Evolutionary conservation across 306 rosid species (phyloP), one percentile per base, ranked within the genome.

Genomic region (Cicer yamashitae): DNA sequence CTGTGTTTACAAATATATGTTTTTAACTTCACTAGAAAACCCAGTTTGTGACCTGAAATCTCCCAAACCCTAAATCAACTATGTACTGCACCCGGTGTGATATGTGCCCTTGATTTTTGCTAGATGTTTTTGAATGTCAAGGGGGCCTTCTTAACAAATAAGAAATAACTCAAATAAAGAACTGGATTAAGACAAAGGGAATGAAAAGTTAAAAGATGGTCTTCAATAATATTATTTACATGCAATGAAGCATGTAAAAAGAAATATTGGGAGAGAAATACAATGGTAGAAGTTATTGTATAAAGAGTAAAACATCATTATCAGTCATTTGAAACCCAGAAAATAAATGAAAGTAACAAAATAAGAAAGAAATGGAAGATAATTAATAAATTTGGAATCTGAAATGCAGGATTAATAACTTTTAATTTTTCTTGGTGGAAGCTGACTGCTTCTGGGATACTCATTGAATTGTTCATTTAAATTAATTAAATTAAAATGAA

Each of bases 391-490:
- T 40, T 51, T 3, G 38, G 64, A 48, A 39, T 60, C 53, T 25
- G 43, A 65, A 58, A 61, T 10, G 4, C 40, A 40, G 10, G 40
- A 20, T 5, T 17, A 57, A 44, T 67, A 17, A 34, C n/a, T 17
- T 20, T 37, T 41, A n/a, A 25, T 39, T 61, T 67, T 22, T 57
- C 14, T 44, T 68, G 17, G 62, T 17, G 63, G 15, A 75, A 70
- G 52, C n/a, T 65, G 43, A 8, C 14, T 79, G 43, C 15, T 50
- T n/a, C 58, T 76, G 52, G 7, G 17, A 18, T 56, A 46, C 53
- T 51, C n/a, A 34, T 66, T 25, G 34, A 75, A 34, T 46, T 41
- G 40, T 79, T 70, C 30, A 66, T 74, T 8, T 79, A 57, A 22
- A 44, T 47, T 51, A 17, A 34, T 52, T 73, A 67, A 64, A 40